Conservation (phyloP, 768 basidiomycete species). For the Rhodotorula kratochvilovae region DNA sequence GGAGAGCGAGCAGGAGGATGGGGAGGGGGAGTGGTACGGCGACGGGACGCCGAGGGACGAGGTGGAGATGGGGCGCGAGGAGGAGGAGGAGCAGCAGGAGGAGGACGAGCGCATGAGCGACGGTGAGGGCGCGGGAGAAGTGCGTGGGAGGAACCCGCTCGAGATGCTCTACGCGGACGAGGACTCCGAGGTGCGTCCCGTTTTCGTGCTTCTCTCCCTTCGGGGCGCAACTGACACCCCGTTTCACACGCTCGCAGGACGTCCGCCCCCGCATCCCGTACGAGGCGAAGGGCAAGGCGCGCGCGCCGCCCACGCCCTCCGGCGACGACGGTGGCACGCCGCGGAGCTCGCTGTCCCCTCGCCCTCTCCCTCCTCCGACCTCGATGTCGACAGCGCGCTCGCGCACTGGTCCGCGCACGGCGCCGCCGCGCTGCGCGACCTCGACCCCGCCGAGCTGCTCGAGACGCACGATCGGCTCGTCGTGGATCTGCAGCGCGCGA, state of each 20-base stretch:
- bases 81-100: background rate
- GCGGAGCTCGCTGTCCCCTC: background rate
- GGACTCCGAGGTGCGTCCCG: slow-evolving; percentile 20
- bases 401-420: background rate
- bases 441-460: background rate
- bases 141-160: slow-evolving; percentile 11
- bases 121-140: background rate
- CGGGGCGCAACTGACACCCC: too few species aligned
- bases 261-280: background rate
- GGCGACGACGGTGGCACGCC: background rate
- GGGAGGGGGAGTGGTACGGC: slow-evolving; percentile 5
- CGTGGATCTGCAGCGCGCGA: background rate
- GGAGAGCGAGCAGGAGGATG: background rate
- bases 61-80: slow-evolving; percentile 1
- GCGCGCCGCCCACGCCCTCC: background rate
- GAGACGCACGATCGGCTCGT: background rate
- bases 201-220: background rate
- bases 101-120: background rate
- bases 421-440: too few species aligned
- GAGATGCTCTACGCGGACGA: slow-evolving; percentile 12
- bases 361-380: background rate
- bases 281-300: slow-evolving; percentile 6
- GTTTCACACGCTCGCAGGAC: background rate
- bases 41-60: slow-evolving; percentile 16
- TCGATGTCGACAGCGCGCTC: background rate